phyloP scores from a whole-genome alignment of 1,139 yeast genomes.

The Diutina scorzettiae region DNA sequence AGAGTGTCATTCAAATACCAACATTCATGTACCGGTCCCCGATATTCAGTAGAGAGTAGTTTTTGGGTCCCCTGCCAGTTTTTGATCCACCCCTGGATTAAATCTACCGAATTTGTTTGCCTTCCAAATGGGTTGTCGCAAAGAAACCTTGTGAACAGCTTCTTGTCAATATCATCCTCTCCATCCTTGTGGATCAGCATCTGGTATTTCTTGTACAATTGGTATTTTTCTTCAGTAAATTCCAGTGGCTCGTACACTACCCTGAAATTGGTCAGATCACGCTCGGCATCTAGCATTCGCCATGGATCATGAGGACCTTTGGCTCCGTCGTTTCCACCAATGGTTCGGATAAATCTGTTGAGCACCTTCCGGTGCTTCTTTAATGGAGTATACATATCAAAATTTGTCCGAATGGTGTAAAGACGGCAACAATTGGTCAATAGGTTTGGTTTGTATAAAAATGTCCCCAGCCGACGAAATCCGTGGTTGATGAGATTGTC shows the following conservation, averaged over 20 bases:
- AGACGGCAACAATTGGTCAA: constrained; percentile 70
- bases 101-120: constrained; percentile 15
- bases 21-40: constrained; percentile 62
- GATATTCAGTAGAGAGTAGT: constrained; percentile 10
- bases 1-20: constrained; percentile 54
- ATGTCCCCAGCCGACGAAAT: constrained; percentile 68
- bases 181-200: constrained; percentile 52
- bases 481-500: constrained; percentile 60
- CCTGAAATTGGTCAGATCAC: constrained; percentile 23
- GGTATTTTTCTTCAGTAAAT: constrained; percentile 49
- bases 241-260: constrained; percentile 43
- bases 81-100: constrained; percentile 10
- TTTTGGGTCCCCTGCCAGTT: constrained; percentile 10
- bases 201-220: constrained; percentile 62
- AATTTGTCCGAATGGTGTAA: constrained; percentile 62
- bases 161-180: constrained; percentile 29
- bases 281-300: constrained; percentile 18
- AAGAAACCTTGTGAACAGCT: constrained; percentile 50
- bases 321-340: constrained; percentile 9
- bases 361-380: constrained; percentile 61
- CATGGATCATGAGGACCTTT: constrained; percentile 14
- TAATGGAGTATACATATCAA: constrained; percentile 30
- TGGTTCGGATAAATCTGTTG: constrained; percentile 44
- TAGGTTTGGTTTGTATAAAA: constrained; percentile 63
- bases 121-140: constrained; percentile 52